phyloP scores from a whole-genome alignment of 768 basidiomycete genomes.

The Collybiopsis confluens region DNA sequence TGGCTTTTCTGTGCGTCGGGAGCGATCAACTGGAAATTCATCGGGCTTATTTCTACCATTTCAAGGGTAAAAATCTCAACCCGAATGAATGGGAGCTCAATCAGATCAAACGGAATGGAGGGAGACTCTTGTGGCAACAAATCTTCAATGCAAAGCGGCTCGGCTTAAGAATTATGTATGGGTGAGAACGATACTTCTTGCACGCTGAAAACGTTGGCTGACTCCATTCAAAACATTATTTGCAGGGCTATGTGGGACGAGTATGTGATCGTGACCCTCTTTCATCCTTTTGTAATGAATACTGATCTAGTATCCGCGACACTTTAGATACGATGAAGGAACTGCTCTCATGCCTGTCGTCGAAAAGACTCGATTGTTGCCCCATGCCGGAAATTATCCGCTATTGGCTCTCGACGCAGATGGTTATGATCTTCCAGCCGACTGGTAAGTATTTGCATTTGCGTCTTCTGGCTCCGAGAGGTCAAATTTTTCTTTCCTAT shows the following conservation, averaged over 20 bases:
- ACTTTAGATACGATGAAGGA: constrained; percentile 75
- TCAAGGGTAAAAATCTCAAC: constrained; percentile 67
- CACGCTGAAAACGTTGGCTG: not conserved
- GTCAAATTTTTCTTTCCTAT: constrained; percentile 3
- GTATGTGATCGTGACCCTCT: constrained; percentile 26
- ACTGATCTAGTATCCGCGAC: not conserved
- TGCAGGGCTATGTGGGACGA: constrained; percentile 86
- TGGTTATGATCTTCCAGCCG: constrained; percentile 70
- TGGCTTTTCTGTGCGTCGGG: constrained; percentile 67
- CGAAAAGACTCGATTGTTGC: constrained; percentile 51
- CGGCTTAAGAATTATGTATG: constrained; percentile 62
- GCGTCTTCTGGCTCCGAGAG: not conserved
- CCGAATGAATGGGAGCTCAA: constrained; percentile 72
- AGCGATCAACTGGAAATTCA: not conserved
- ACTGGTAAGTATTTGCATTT: constrained; percentile 53
- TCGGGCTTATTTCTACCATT: constrained; percentile 1
- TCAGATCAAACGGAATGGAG: constrained; percentile 66
- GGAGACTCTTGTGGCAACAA: constrained; percentile 77
- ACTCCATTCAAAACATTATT: not conserved
- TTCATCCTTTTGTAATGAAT: not conserved
- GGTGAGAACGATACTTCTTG: not conserved
- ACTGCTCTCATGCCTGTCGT: constrained; percentile 79
- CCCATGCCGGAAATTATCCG: constrained; percentile 50
- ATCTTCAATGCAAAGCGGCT: constrained; percentile 61
- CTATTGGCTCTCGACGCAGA: constrained; percentile 77